Evolutionary conservation across 257 asterid species (phyloP).

Genomic region (Scutellaria baicalensis): DNA sequence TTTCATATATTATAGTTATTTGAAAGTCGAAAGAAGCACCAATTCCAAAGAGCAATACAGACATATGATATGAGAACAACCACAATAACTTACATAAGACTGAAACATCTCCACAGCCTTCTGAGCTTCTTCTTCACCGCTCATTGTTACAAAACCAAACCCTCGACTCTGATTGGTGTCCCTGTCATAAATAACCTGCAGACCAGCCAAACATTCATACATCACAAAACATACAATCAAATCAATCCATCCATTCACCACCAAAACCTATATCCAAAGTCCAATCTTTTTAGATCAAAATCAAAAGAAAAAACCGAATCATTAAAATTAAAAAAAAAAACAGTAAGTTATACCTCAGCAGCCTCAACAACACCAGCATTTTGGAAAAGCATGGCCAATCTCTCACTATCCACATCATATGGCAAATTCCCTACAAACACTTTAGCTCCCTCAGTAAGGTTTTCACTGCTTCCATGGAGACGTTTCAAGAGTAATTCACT

Average conservation of each 20-base stretch:
- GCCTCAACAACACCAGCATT: conserved; percentile 82
- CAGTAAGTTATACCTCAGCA: conserved; percentile 60
- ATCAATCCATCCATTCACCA: background rate
- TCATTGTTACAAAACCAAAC: conserved; percentile 89
- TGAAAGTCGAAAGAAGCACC: background rate
- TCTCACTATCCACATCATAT: conserved; percentile 57
- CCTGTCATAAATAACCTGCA: conserved; percentile 73
- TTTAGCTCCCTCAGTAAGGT: conserved; percentile 80
- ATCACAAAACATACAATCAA: background rate
- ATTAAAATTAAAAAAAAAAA: background rate
- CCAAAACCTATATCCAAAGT: background rate
- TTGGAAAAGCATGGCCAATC: conserved; percentile 60
- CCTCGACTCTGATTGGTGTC: conserved; percentile 74
- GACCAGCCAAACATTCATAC: background rate
- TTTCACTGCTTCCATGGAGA: too few species aligned
- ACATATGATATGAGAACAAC: background rate
- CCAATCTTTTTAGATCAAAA: background rate
- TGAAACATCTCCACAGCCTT: conserved; percentile 70
- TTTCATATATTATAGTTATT: too few species aligned
- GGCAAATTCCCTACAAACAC: conserved; percentile 89
- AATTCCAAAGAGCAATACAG: background rate
- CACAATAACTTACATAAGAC: conserved; percentile 52
- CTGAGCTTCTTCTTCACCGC: conserved; percentile 74
- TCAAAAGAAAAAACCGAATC: background rate
- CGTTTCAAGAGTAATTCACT: too few species aligned